Base-by-base conservation (phyloP, 2,329 filamentous ascomycete species). In the Pseudogymnoascus sp. region DNA sequence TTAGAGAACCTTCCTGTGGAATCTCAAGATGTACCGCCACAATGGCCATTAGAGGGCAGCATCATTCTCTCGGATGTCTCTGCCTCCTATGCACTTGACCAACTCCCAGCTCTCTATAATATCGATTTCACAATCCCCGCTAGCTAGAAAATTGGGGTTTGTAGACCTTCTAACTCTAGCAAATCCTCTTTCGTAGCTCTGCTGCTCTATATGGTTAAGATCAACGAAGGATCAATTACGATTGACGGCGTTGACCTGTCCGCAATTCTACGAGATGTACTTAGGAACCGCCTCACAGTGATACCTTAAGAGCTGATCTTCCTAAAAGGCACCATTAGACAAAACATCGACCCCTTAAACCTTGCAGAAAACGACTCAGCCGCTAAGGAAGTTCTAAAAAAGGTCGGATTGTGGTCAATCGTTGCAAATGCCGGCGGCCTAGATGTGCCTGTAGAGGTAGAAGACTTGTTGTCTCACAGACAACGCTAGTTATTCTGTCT, bases 81-180 rank as follows among this genome's bases (percentile, higher is more conserved):
- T 0, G 71, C 69, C 0, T 56, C 67, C 0, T 71, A 71, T 28
- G n/a, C 89, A 4, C 83, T 88, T 1, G 82, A 88, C 61, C 82
- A 95, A 0, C 88, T 90, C 0, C 85, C 89, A 0, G 89, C 90
- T 0, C 75, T 96, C 1, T 76, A 79, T 6, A 78, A 85, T 50
- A 79, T 93, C 37, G 84, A 83, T 0, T 86, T 96, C 64, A 82
- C 81, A 1, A 90, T 96, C 61, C 88, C 88, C 2, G 69, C 76
- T 0, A 79, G 80, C 0, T 74, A 79, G 64, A 82, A 80, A 41
- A 72, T 84, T 3, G 81, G 77, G 5, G 74, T 84, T 5, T 81
- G 79, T 61, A 82, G 82, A 2, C 78, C 81, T 0, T 82, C 78
- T 5, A 81, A 81, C 65, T 82, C 79, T 62, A 81, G 82, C 1